Base-by-base conservation (phyloP, 345 rosid genomes). In the Corchorus capsularis region DNA sequence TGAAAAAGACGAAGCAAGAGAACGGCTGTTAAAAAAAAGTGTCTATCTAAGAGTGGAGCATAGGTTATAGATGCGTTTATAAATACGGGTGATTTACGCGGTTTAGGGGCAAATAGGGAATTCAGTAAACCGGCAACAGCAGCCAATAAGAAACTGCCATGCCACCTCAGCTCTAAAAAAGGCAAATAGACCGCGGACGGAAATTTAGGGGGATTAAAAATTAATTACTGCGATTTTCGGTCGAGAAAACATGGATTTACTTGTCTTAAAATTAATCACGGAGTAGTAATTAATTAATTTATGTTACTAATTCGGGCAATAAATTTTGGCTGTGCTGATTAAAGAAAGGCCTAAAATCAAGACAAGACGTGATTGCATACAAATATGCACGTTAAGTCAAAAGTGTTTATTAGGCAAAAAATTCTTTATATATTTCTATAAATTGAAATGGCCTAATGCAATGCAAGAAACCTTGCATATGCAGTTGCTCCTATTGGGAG, bases 21-120 rank as follows among this genome's bases (percentile, higher is more conserved):
- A 10, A n/a, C 63, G 7, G 39, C 13, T 8, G 5, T 32, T 34
- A 8, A 69, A 45, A 0, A 6, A 1, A 41, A 41, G 7, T 4
- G 7, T 4, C 20, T 50, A 22, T 69, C 17, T 1, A 8, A 20
- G 63, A 10, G 6, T 9, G 61, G 5, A 4, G 19, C 8, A 54
- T 66, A 7, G 65, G 6, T 39, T n/a, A 13, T n/a, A 13, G 22
- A 13, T 2, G 52, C 8, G 47, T 19, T 19, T 5, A 11, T 56
- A 59, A 27, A 74, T 41, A 59, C 8, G 34, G 34, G 15, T 22
- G 19, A 3, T 27, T 20, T 2, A 62, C 50, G 27, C 37, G 43
- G 37, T 71, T 54, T 71, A 76, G 61, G 74, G 62, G 32, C 20
- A 70, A 71, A 52, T 0, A 35, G 45, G 7, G n/a, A 54, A 53